Evolutionary conservation across 495 filamentous ascomycete species (phyloP), one percentile per base, ranked within the genome.

Genomic region (Lophiostoma macrostomum): DNA sequence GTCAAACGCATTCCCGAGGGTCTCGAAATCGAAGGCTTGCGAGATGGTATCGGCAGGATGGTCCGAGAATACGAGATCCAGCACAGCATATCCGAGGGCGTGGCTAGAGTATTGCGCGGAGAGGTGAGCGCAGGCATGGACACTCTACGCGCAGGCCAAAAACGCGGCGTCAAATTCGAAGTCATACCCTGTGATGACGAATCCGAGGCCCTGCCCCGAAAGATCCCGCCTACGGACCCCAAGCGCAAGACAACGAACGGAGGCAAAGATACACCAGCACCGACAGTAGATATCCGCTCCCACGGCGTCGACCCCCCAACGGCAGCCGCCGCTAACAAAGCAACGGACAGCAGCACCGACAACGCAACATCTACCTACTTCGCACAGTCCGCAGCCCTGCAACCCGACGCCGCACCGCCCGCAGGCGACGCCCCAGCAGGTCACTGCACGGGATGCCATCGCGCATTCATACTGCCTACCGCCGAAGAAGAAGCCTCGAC

Each of bases 51-150:
- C 1, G 84, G 82, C 25, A 80, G 87, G 19, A 85, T 97, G 74
- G 81, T 98, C 63, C 82, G 88, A 47, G 93, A 97, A 70, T 89
- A 94, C 60, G 91, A 96, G 53, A 84, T 98, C 29, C 93, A 97
- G 69, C 80, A 83, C 53, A 89, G 81, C 61, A 96, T 98, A 56
- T 88, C 86, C 56, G 84, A 86, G 24, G 94, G 94, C 6, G 94
- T 91, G 10, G 90, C 93, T 0, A 79, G 82, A 28, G 90, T 96
- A 5, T 76, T 96, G 22, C 73, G 89, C 19, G 85, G 89, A 30
- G 93, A 97, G 69, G 91, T 98, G 3, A 85, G 83, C 2, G 74
- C 78, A 3, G 88, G 85, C 0, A 93, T 96, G 82, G 83, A 85
- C 31, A 79, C 77, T 2, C 71, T 96, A 27, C 77, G 90, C 0